These are phyloP conservation scores for Carex myosuroides DNA, from an alignment of 176 grass and related monocot species.

Conservation along the genomic window DNA sequence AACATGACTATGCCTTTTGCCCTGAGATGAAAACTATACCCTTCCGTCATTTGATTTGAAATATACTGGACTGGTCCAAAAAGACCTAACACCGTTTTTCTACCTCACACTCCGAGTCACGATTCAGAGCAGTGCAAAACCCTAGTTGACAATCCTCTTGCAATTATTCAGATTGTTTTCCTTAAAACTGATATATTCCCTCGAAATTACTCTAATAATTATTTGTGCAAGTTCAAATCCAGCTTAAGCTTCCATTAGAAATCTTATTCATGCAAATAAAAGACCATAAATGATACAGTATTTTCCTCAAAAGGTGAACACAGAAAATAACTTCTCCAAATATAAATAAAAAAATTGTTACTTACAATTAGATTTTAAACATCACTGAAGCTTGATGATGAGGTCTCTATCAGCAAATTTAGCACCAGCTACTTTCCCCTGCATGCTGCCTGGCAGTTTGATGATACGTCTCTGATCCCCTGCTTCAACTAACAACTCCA, in stretches of 20 bases:
- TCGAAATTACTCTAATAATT: too few relatives aligned
- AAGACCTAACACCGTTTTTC: too few relatives aligned
- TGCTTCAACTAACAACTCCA: slow-evolving; percentile 69
- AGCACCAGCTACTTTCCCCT: slow-evolving; percentile 57
- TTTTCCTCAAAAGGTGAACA: neutral
- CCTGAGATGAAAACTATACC: too few relatives aligned
- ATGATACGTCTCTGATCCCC: slow-evolving; percentile 84
- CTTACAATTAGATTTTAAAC: neutral
- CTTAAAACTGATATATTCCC: too few relatives aligned
- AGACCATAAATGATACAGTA: neutral
- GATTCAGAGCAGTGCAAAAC: too few relatives aligned
- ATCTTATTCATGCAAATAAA: neutral
- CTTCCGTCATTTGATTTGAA: too few relatives aligned
- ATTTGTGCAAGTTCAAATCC: neutral
- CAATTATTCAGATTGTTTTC: too few relatives aligned
- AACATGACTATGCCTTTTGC: too few relatives aligned
- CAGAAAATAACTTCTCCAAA: neutral
- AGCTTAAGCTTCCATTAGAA: neutral
- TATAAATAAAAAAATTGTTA: neutral
- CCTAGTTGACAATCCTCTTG: too few relatives aligned
- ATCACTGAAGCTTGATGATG: slow-evolving; percentile 50
- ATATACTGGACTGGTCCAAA: too few relatives aligned
- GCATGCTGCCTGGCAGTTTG: slow-evolving; percentile 56
- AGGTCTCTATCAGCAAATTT: slow-evolving; percentile 78
- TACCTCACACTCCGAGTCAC: too few relatives aligned